phyloP scores from a whole-genome alignment of 306 rosid genomes.

The Dalbergia cochinchinensis region DNA sequence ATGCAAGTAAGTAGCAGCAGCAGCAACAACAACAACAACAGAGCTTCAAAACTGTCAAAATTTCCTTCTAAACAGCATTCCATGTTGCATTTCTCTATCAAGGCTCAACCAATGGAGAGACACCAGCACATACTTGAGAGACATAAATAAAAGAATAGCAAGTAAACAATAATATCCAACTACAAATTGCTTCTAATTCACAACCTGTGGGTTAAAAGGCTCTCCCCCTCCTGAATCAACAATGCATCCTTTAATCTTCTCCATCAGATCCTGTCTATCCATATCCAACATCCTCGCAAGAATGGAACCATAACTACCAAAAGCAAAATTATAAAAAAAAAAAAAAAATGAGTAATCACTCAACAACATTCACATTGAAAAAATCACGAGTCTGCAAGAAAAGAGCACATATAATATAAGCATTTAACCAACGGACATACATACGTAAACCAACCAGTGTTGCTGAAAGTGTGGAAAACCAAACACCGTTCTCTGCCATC shows the following conservation, averaged over 20 bases:
- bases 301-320: conserved; percentile 79
- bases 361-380: not conserved
- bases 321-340: not conserved
- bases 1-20: not conserved
- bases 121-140: not conserved
- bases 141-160: not conserved
- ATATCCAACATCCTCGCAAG: conserved; percentile 60
- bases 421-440: conserved; percentile 54
- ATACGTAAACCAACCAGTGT: conserved; percentile 96
- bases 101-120: not conserved
- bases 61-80: not conserved
- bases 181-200: not conserved
- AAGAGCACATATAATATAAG: not conserved
- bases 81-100: conserved; percentile 4
- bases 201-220: conserved; percentile 86
- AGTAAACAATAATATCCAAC: conserved; percentile 6
- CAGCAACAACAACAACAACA: not conserved
- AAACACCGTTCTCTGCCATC: conserved; percentile 70
- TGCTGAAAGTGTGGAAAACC: conserved; percentile 90
- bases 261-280: conserved; percentile 59
- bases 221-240: conserved; percentile 93
- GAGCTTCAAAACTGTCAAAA: not conserved
- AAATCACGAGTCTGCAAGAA: not conserved
- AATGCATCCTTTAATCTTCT: conserved; percentile 80
- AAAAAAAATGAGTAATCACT: not conserved